Base-by-base conservation (phyloP, 768 basidiomycete species). In the Suillus decipiens region DNA sequence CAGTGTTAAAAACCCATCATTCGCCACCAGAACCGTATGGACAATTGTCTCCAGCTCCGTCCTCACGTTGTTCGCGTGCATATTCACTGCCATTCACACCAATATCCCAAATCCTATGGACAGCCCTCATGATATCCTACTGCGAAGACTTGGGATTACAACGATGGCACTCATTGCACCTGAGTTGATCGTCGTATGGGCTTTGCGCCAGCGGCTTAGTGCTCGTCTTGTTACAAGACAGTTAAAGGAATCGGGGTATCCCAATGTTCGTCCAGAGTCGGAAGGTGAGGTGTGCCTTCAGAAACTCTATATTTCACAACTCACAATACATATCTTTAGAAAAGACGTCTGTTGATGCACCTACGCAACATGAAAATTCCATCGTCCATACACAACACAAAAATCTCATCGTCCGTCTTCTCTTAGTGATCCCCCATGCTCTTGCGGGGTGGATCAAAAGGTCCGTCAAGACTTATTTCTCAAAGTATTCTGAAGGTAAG, bases 41-140 rank as follows among this genome's bases (percentile, higher is more conserved):
- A n/a, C 9, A 5, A 43, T 43, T 19, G 6, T 43, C 42, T 43
- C 19, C 42, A 43, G 42, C 42, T 43, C 8, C 9, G 19, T 43
- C 2, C 19, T 43, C 19, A 71, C 70, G 1, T 65, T 75, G 2
- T 69, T 73, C n/a, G 59, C 69, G 0, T 74, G 72, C 41, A 69
- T 66, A 2, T 75, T 69, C 70, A 60, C 68, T 17, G 64, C 73
- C 10, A 59, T 72, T 14, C 71, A 75, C 55, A 71, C 69, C 2
- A 72, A 75, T 47, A 64, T 73, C 15, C 74, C 68, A 1, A 41
- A 22, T 17, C 37, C 37, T 2, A 24, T 41, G 24, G 37, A 39
- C 14, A 39, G 37, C 5, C 12, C 11, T n/a, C 0, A 8, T 39
- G 31, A 31, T 9, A 17, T 51, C 41, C n/a, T 60, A 48, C 1